Evolutionary conservation across 352 stramenopile species (phyloP), one percentile per base, ranked within the genome.

Genomic region (Blastocystis sp.): DNA sequence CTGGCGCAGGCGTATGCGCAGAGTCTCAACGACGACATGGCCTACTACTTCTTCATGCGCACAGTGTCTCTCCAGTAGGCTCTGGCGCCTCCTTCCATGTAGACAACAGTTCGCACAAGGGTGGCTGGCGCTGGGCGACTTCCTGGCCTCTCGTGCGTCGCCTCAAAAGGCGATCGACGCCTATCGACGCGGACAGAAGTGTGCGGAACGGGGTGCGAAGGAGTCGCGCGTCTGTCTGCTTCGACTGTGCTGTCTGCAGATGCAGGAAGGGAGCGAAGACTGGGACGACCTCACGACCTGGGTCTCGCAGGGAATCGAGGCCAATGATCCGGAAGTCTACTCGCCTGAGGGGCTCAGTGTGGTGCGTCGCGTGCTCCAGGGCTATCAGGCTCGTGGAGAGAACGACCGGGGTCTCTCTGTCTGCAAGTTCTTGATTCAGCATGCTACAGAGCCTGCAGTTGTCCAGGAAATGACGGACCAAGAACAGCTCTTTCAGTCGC

Each of bases 1-100:
- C 39, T 84, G 50, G 73, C 47, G 5, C 73, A 68, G 50, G 55
- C 43, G 37, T 84, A 84, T 45, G 45, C 23, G 47, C 50, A 66
- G 41, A 47, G 37, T 3, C 11, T 53, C 50, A 84, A 69, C 55
- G 54, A 26, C 5, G 18, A 63, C 8, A 63, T 84, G 50, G 50
- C 73, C 11, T 84, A 69, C 56, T 84, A 69, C 39, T 84, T 66
- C 56, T 47, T 69, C 9, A 66, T 84, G 73, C 26, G 55, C 4
- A 53, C 73, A 23, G 20, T 69, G 6, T 26, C 73, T 26, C 26
- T 84, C 23, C 73, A 84, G 73, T 84, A 7, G 9, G 73, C 20
- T 23, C 2, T n/a, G 1, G 29, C 7, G 34, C 20, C 39, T 5
- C 2, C 13, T 84, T 29, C 59, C 6, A 9, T 26, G 13, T 66